Evolutionary conservation across 768 basidiomycete genomes (phyloP), one percentile per base, ranked within the genome.

Genomic region (Kondoa malvinella): DNA sequence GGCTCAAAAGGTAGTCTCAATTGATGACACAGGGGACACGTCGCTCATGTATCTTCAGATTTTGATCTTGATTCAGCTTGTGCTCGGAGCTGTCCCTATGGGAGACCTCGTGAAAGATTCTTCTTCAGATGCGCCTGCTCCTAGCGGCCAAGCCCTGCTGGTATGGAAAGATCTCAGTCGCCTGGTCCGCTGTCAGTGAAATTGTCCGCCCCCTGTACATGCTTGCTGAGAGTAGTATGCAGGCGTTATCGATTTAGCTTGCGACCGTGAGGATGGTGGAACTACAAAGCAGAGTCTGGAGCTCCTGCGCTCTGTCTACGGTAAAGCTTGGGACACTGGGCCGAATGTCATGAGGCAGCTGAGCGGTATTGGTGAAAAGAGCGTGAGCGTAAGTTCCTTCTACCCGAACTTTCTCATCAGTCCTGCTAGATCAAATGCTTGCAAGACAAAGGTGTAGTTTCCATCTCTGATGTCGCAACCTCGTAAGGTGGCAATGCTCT

Each of bases 251-350:
- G 88, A 92, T 72, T 83, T 91, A 21, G 86, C 86, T 0, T 81
- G 87, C 34, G 80, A 81, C 33, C 84, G 83, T 71, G 79, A 81
- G 71, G 81, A 80, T 66, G 94, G 89, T 1, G 77, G 81, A 3
- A 84, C 86, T 66, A 77, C 87, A 29, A 86, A 87, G 73, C 75
- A 86, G 68, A 85, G 86, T 0, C 78, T 94, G 15, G 89, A 92
- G 77, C 74, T 91, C 31, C 76, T 86, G 29, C 85, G 92, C 14
- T 87, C 85, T 71, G 74, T 96, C 40, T 82, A 80, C 65, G 89
- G 88, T 2, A 90, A 86, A 72, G 86, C 89, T 57, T 97, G 94
- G 94, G 92, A 96, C 73, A 87, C 91, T 73, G 80, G 88, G 25
- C 85, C 90, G 2, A 79, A 85, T 16, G 86, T 94, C 4, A 81